Conservation (phyloP, 73 alveolate genomes). For the Paramecium biaurelia region DNA sequence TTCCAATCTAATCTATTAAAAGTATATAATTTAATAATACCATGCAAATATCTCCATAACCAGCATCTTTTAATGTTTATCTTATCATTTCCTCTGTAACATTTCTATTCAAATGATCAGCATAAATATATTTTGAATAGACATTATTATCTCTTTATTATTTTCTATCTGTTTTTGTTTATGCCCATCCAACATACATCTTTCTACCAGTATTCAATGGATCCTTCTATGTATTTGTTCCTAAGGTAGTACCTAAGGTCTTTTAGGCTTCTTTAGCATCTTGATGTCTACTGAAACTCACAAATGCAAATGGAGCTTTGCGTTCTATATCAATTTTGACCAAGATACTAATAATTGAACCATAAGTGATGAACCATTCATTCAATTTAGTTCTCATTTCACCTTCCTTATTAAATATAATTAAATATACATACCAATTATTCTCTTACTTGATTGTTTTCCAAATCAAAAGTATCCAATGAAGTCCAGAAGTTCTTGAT, state of each 20-base stretch:
- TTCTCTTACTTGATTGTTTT: constrained; percentile 19
- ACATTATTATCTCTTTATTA: constrained; percentile 19
- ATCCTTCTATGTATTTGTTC: not conserved
- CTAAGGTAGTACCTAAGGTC: not conserved
- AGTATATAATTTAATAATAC: not conserved
- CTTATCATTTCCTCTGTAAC: constrained; percentile 29
- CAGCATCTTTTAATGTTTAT: not conserved
- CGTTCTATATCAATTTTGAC: constrained; percentile 41
- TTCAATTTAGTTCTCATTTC: constrained; percentile 22
- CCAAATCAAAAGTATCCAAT: constrained; percentile 59
- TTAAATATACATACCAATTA: not conserved
- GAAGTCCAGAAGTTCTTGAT: constrained; percentile 67
- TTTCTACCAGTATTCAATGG: not conserved
- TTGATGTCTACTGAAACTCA: constrained; percentile 15
- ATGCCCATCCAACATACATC: constrained; percentile 55
- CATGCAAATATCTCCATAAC: constrained; percentile 11
- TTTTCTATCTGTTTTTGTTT: constrained; percentile 31
- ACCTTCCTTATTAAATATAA: not conserved
- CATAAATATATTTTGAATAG: constrained; percentile 21
- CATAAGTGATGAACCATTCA: constrained; percentile 35
- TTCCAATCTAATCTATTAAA: constrained; percentile 8
- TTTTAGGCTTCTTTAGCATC: constrained; percentile 14
- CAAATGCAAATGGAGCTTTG: constrained; percentile 47
- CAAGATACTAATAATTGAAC: not conserved
- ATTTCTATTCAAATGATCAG: constrained; percentile 11